Conservation (phyloP, 495 filamentous ascomycete species). For the Polyplosphaeria fusca region DNA sequence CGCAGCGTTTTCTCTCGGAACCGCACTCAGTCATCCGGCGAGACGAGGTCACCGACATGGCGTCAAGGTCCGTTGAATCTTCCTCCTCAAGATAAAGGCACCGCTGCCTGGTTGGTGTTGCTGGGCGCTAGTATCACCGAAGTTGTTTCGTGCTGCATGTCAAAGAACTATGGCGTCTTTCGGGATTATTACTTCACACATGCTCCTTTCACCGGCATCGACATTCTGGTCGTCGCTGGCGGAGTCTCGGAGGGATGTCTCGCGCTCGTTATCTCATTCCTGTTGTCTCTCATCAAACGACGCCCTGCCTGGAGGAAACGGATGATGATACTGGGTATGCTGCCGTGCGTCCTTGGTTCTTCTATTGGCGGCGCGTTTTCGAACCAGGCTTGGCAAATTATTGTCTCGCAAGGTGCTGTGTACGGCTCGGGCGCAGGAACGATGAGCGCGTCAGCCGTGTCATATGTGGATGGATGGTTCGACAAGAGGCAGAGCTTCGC, state of each 20-base stretch:
- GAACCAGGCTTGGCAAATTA: not conserved
- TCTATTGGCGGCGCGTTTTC: not conserved
- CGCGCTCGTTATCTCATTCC: not conserved
- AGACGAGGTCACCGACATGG: too few relatives aligned
- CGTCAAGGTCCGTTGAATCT: too few relatives aligned
- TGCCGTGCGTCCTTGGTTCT: not conserved
- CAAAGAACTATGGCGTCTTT: not conserved
- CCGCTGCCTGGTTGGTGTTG: not conserved
- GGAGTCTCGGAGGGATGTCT: not conserved
- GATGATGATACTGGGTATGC: not conserved
- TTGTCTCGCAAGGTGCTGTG: not conserved
- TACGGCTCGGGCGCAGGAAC: not conserved
- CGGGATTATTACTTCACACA: not conserved
- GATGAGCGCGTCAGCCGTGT: not conserved
- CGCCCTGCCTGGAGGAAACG: not conserved
- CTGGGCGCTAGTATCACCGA: not conserved
- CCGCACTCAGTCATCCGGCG: too few relatives aligned
- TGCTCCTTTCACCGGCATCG: not conserved
- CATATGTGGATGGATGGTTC: not conserved
- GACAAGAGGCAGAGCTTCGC: not conserved
- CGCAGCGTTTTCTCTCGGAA: too few relatives aligned
- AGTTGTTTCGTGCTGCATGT: not conserved
- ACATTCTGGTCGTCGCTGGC: not conserved
- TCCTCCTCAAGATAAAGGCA: not conserved
- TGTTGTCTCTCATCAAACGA: not conserved